phyloP scores from a whole-genome alignment of 1,284 basidiomycete species.

The Singerocomus inundabilis region DNA sequence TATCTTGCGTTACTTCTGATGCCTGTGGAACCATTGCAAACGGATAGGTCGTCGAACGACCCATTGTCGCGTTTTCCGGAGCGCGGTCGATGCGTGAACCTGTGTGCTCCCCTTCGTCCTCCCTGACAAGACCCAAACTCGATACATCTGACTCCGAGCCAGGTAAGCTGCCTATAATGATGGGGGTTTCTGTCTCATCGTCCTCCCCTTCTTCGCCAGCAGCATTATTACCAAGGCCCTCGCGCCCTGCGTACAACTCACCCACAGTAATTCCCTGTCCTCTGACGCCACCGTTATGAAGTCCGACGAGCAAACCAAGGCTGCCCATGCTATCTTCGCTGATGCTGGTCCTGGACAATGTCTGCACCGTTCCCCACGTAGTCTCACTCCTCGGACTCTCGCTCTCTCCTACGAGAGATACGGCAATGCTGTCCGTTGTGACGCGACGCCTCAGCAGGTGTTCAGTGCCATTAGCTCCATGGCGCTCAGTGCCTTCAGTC shows the following conservation, averaged over 20 bases:
- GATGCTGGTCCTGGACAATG: conserved; percentile 21
- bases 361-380: conserved; percentile 33
- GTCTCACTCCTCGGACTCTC: conserved; percentile 35
- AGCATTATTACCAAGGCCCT: conserved; percentile 9
- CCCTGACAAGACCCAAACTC: conserved; percentile 31
- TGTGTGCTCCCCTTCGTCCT: conserved; percentile 28
- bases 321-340: conserved; percentile 28
- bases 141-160: conserved; percentile 20
- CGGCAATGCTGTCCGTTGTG: conserved; percentile 9
- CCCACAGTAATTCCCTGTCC: conserved; percentile 21
- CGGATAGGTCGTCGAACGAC: conserved; percentile 19
- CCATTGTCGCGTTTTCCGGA: conserved; percentile 14
- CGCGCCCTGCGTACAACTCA: conserved; percentile 20
- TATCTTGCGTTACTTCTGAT: conserved; percentile 17
- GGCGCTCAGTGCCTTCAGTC: conserved; percentile 18
- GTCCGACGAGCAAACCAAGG: conserved; percentile 29
- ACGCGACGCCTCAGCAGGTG: conserved; percentile 7
- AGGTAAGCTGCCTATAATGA: conserved; percentile 20
- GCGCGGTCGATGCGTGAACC: conserved; percentile 11
- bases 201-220: conserved; percentile 17
- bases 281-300: conserved; percentile 32
- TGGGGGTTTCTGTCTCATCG: conserved; percentile 20
- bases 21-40: conserved; percentile 13
- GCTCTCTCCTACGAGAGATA: conserved; percentile 13
- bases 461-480: conserved; percentile 8